Evolutionary conservation across 192 early-diverging fungal genomes (phyloP).

Genomic region (Coemansia sp.): DNA sequence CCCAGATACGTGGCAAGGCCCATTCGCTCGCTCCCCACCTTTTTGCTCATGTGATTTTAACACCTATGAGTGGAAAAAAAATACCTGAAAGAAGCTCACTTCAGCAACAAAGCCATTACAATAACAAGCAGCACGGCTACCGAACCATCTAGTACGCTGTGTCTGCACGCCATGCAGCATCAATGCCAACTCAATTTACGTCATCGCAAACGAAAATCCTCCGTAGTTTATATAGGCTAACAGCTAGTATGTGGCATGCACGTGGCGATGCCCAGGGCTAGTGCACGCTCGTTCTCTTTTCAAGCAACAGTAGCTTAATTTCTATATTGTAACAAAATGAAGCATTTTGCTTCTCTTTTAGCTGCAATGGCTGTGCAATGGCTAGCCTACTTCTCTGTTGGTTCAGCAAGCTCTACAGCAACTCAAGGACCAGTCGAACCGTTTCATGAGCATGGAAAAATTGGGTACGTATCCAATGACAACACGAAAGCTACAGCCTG

Average conservation of each 20-base stretch:
- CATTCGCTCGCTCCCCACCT: neutral
- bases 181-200: neutral
- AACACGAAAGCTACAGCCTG: too few relatives aligned
- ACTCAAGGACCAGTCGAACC: constrained; percentile 1
- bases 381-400: neutral
- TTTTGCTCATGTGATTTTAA: too few relatives aligned
- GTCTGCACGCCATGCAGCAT: neutral
- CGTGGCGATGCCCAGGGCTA: neutral
- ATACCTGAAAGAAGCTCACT: too few relatives aligned
- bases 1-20: neutral
- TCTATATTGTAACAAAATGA: neutral
- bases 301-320: neutral
- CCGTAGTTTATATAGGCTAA: neutral
- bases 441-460: neutral
- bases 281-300: neutral
- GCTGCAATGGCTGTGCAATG: neutral
- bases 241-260: neutral
- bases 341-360: neutral
- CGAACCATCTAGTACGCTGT: neutral
- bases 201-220: neutral
- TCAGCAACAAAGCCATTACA: too few relatives aligned
- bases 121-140: too few relatives aligned
- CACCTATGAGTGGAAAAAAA: too few relatives aligned
- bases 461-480: neutral
- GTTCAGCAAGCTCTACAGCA: neutral